These are phyloP conservation scores for Wickerhamomyces pijperi DNA, from an alignment of 805 yeast species.

Conservation along the genomic window DNA sequence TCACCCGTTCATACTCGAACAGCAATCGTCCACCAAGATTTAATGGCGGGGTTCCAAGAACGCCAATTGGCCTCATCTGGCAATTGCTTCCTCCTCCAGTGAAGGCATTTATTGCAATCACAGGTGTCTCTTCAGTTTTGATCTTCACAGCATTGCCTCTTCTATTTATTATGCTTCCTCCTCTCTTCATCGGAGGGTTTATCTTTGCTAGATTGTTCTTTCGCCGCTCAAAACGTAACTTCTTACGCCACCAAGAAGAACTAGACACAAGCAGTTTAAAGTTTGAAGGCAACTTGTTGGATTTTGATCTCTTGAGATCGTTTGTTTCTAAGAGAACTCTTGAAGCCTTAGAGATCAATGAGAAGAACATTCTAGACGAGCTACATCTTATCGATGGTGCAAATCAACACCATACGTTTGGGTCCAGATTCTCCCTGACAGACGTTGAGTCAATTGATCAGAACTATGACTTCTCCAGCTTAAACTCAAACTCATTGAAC, in stretches of 20 bases:
- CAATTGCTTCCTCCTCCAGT: background rate
- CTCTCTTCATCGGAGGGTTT: constrained; percentile 13
- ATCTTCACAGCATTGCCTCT: constrained; percentile 5
- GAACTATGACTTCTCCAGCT: constrained; percentile 6
- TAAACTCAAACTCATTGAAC: background rate
- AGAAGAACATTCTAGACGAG: constrained; percentile 5
- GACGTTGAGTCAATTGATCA: constrained; percentile 12
- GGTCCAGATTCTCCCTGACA: constrained; percentile 7
- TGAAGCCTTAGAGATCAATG: constrained; percentile 12
- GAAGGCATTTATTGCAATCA: background rate
- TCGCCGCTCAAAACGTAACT: constrained; percentile 6
- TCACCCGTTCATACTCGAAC: background rate
- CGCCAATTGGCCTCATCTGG: background rate
- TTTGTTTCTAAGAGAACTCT: constrained; percentile 9
- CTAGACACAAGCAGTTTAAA: constrained; percentile 9
- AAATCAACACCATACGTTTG: constrained; percentile 4
- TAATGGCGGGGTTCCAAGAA: background rate
- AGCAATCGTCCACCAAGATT: background rate
- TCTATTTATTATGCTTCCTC: constrained; percentile 15
- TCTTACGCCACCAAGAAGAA: constrained; percentile 8
- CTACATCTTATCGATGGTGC: background rate
- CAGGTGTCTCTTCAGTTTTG: background rate
- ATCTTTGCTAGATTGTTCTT: constrained; percentile 5
- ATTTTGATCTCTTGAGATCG: constrained; percentile 5
- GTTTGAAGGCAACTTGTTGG: constrained; percentile 9